These are phyloP conservation scores for Phytophthora capsici DNA, from an alignment of 352 stramenopile genomes.

Conservation along the genomic window DNA sequence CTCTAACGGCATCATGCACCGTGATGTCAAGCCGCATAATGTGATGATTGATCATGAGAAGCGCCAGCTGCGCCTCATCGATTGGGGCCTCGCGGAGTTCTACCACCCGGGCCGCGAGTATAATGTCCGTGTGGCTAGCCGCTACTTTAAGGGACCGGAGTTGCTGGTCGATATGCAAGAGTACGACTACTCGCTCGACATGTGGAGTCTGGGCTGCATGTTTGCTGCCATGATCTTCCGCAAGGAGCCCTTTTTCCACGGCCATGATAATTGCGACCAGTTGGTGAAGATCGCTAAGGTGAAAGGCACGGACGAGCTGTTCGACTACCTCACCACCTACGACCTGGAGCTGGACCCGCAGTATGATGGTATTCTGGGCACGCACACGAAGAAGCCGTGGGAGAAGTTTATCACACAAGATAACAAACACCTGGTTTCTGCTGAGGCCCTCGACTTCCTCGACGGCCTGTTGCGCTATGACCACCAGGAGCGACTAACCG, in stretches of 20 bases:
- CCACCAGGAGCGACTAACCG: constrained; percentile 97
- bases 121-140: constrained; percentile 99
- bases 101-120: constrained; percentile 99
- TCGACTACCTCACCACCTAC: constrained; percentile 99
- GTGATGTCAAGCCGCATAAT: constrained; percentile 99
- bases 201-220: constrained; percentile 99
- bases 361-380: constrained; percentile 98
- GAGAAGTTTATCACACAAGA: constrained; percentile 98
- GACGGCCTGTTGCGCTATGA: constrained; percentile 91
- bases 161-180: constrained; percentile 99
- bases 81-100: constrained; percentile 99
- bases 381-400: constrained; percentile 98
- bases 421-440: constrained; percentile 97
- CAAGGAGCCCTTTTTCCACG: constrained; percentile 99
- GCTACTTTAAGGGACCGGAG: constrained; percentile 99
- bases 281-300: constrained; percentile 99
- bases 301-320: constrained; percentile 98
- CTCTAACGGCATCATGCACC: constrained; percentile 99
- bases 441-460: constrained; percentile 97
- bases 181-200: constrained; percentile 99
- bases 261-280: constrained; percentile 99
- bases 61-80: constrained; percentile 97
- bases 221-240: constrained; percentile 99
- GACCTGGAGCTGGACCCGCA: constrained; percentile 98
- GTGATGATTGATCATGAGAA: constrained; percentile 99